Evolutionary conservation across 1,284 basidiomycete genomes (phyloP), one percentile per base, ranked within the genome.

Genomic region (Meira miltonrushii): DNA sequence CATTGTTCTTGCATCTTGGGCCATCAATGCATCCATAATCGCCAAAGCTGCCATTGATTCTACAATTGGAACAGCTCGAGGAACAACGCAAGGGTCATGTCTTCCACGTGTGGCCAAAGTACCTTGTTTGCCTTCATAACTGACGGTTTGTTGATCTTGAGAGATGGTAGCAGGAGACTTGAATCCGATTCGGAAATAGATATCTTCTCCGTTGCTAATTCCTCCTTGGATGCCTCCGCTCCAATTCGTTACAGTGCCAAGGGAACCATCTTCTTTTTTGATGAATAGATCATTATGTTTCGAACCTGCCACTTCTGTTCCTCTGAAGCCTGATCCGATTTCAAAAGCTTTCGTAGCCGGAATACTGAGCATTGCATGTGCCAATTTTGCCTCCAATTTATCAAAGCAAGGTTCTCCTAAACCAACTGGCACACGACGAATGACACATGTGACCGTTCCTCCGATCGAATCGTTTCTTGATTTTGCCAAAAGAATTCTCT

Each of bases 321-420:
- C 95, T 65, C 86, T 84, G 85, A 99, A 96, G 37, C 95, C 95
- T 25, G 91, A 94, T 51, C 95, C 95, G 68, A 98, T 88, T 81
- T 99, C 95, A 79, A 99, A 98, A 3, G 86, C 92, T 79, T 99
- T 99, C 59, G 95, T 98, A 7, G 95, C 94, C 38, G 95, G 95
- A 75, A 98, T 97, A 62, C 90, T 93, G 59, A 99, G 85, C 93
- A 99, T 98, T 15, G 95, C 95, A 79, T 98, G 95, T 2, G 86
- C 95, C 60, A 99, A 86, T 69, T 87, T 86, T 38, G 95, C 95
- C 80, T 97, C 95, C 77, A 98, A 87, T 82, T 98, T 98, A 84
- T 99, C 93, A 79, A 99, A 98, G 59, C 91, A 89, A 48, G 95
- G 95, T 80, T 98, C 95, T 58, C 95, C 95, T 39, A 98, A 85